phyloP scores from a whole-genome alignment of 805 yeast genomes.

The Nakazawaea pomicola region DNA sequence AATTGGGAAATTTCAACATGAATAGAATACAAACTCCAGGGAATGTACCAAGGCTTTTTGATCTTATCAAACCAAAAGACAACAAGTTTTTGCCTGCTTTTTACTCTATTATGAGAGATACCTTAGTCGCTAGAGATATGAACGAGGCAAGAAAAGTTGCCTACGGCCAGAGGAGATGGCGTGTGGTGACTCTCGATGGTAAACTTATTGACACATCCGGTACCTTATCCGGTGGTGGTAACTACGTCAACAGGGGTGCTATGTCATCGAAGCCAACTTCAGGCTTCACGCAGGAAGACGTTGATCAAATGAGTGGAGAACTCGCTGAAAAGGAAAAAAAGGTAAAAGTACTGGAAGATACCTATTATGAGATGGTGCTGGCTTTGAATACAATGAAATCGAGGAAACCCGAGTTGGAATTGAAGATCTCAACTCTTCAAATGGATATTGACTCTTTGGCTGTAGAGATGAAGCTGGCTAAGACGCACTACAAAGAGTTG shows the following conservation, averaged over 20 bases:
- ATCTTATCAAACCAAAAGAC: slow-evolving; percentile 66
- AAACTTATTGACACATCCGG: slow-evolving; percentile 90
- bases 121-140: slow-evolving; percentile 77
- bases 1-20: slow-evolving; percentile 60
- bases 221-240: slow-evolving; percentile 96
- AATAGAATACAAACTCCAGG: slow-evolving; percentile 63
- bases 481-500: slow-evolving; percentile 36
- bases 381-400: slow-evolving; percentile 56
- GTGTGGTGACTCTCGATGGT: slow-evolving; percentile 93
- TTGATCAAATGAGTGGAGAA: slow-evolving; percentile 47
- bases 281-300: slow-evolving; percentile 51
- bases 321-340: slow-evolving; percentile 48
- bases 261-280: slow-evolving; percentile 49
- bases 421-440: slow-evolving; percentile 49
- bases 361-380: slow-evolving; percentile 53
- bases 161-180: slow-evolving; percentile 61
- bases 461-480: slow-evolving; percentile 45
- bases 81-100: slow-evolving; percentile 79
- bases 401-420: slow-evolving; percentile 65
- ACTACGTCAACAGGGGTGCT: slow-evolving; percentile 60
- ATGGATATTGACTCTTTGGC: slow-evolving; percentile 62
- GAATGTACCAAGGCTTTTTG: slow-evolving; percentile 77
- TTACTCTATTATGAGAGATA: slow-evolving; percentile 79
- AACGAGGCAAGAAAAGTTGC: slow-evolving; percentile 85
- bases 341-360: slow-evolving; percentile 43